Evolutionary conservation across 768 basidiomycete genomes (phyloP), one percentile per base, ranked within the genome.

Genomic region (Suillus americanus): DNA sequence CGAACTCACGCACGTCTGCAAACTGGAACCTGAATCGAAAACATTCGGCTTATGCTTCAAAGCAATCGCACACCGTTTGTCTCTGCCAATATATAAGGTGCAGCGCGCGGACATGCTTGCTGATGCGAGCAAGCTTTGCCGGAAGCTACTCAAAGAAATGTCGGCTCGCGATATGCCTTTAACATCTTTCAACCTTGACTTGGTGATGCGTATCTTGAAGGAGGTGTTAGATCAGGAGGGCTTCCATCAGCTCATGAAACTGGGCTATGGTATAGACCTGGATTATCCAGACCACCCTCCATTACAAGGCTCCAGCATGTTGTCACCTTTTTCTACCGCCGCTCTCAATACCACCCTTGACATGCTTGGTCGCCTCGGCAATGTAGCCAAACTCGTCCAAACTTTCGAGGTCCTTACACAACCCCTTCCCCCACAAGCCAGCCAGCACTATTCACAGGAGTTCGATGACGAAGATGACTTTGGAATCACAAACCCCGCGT

Each of bases 381-480:
- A 87, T 61, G 74, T 90, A 45, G 86, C 89, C 5, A 87, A 85
- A 68, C 82, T 94, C 72, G 83, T 94, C 6, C 85, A 87, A 70
- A 82, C 88, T 1, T 94, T 93, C 70, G 92, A 94, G 68, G 86
- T 90, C 35, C 85, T 93, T 64, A 91, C 92, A 0, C 82, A 86
- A 56, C 90, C 90, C 18, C 80, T 92, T 35, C 87, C 89, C 13
- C 75, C 78, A 64, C 80, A 82, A 50, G 79, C 75, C 56, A 77
- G 81, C 71, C 64, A 67, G 46, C 79, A 81, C 67, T 77, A 81
- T 62, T 80, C 83, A 65, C 77, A 82, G 7, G 81, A 85, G 14
- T 89, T 88, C 72, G 89, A 90, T 53, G 88, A 89, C 25, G 86
- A 92, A 59, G 64, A 89, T 43, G 86, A 86, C 69, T 86, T 83